A percentile compares a stretch with the other conserved stretches of the same genome.
phyloP scores from a whole-genome alignment of 2,329 filamentous ascomycete genomes.

The Pseudocercospora cruenta region DNA sequence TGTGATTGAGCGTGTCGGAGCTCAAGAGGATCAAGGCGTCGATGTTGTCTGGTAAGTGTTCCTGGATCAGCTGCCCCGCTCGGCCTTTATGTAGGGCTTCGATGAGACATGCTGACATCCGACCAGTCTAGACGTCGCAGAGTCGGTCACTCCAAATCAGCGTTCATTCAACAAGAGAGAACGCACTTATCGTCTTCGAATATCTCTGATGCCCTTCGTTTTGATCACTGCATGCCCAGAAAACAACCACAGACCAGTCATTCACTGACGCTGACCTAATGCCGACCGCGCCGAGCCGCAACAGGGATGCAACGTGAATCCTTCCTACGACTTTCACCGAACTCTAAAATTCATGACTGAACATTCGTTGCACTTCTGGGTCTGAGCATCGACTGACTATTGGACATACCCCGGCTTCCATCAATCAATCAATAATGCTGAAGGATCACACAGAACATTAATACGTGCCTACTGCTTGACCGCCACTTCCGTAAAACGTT shows the following conservation, averaged over 20 bases:
- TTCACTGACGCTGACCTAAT: neutral
- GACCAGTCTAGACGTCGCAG: neutral
- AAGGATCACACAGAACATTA: neutral
- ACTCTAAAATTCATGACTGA: slow-evolving; percentile 3
- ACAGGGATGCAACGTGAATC: neutral
- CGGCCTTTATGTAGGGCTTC: neutral
- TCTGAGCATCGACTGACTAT: neutral
- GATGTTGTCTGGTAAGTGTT: neutral
- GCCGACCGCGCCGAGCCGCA: neutral
- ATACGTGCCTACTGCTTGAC: neutral
- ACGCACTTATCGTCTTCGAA: neutral
- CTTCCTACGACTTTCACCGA: neutral
- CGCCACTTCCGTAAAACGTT: slow-evolving; percentile 1
- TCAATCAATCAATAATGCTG: neutral
- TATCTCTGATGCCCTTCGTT: neutral
- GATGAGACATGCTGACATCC: neutral
- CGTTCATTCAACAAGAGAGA: neutral
- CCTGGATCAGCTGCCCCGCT: neutral
- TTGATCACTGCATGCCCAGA: neutral
- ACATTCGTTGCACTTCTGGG: slow-evolving; percentile 4
- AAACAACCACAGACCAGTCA: neutral
- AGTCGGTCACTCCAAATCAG: neutral
- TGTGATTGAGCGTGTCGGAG: neutral
- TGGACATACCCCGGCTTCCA: neutral
- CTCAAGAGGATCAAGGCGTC: neutral